Evolutionary conservation across 202 grass and related monocot species (phyloP), one percentile per base, ranked within the genome.

Genomic region (Tripidium arundinaceum): DNA sequence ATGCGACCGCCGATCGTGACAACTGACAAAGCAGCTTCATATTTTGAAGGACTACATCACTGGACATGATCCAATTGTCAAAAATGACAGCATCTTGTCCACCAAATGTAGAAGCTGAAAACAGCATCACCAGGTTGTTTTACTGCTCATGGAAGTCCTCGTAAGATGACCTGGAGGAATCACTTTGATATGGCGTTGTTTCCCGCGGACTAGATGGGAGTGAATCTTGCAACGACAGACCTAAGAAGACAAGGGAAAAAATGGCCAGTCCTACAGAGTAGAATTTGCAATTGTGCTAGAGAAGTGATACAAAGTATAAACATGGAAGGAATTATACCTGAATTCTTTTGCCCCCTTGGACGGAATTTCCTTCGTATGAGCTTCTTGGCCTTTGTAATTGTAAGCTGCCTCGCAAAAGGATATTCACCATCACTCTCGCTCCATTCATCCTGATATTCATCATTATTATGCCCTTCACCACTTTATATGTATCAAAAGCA

Each of bases 341-440:
- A 69, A 77, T 55, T 99, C 86, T 99, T 99, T 82, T 96, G 96
- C 60, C 79, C 92, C 70, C 96, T 92, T 8, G 85, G 84, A 47
- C 90, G 87, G 68, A 12, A 86, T 84, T 99, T 99, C 78, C 89
- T 82, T 74, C 83, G 81, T 54, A 99, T 70, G 74, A 96, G 83
- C 83, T 90, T 99, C 70, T 96, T 99, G 69, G 87, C 84, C 72
- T 98, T 98, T 41, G 90, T 95, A 65, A 99, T 90, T 12, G 92
- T 96, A 64, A 93, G 90, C 71, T 99, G 92, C 41, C 96, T 88
- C 0, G 90, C 90, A 85, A 99, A 93, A 77, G 90, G 90, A 65
- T 84, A 91, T 72, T 99, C 92, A 2, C 82, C 86, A 86, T 99
- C 96, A 65, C 90, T 95, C 47, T 99, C 96, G 82, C 96, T 99